Percentiles rank a stretch among this genome's conserved stretches.
phyloP scores from a whole-genome alignment of 2,329 filamentous ascomycete genomes.

The Hymenoscyphus fructigenus region DNA sequence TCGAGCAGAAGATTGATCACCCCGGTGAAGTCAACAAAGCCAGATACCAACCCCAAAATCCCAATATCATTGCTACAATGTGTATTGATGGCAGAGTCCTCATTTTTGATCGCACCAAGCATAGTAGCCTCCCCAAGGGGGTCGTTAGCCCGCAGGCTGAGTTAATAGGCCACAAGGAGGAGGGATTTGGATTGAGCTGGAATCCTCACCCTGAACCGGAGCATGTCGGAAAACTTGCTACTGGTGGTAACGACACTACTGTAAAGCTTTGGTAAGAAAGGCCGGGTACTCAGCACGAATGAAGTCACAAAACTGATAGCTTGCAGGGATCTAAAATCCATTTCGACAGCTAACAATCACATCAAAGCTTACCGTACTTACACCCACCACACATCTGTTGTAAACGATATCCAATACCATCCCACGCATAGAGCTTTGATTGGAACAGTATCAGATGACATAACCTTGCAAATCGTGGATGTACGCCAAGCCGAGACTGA shows the following conservation, averaged over 20 bases:
- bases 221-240: conserved; percentile 72
- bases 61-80: conserved; percentile 92
- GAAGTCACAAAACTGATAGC: conserved; percentile 3
- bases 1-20: conserved; percentile 95
- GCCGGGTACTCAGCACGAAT: background rate
- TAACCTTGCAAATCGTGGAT: conserved; percentile 90
- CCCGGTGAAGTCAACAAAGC: conserved; percentile 98
- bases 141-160: conserved; percentile 79
- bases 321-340: conserved; percentile 73
- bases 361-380: conserved; percentile 74
- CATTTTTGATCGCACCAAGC: conserved; percentile 95
- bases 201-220: conserved; percentile 61
- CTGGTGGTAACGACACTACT: conserved; percentile 88
- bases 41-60: conserved; percentile 95
- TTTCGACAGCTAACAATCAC: conserved; percentile 66
- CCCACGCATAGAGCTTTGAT: conserved; percentile 82
- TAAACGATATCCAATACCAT: conserved; percentile 97
- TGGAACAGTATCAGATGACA: conserved; percentile 91
- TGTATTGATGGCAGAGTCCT: conserved; percentile 84
- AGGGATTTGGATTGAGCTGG: conserved; percentile 94
- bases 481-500: conserved; percentile 67
- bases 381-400: conserved; percentile 83
- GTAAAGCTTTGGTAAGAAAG: conserved; percentile 78
- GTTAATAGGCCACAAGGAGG: conserved; percentile 78
- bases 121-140: conserved; percentile 73